Evolutionary conservation across 371 early-diverging fungal genomes (phyloP).

Genomic region (Fennellomyces sp.): DNA sequence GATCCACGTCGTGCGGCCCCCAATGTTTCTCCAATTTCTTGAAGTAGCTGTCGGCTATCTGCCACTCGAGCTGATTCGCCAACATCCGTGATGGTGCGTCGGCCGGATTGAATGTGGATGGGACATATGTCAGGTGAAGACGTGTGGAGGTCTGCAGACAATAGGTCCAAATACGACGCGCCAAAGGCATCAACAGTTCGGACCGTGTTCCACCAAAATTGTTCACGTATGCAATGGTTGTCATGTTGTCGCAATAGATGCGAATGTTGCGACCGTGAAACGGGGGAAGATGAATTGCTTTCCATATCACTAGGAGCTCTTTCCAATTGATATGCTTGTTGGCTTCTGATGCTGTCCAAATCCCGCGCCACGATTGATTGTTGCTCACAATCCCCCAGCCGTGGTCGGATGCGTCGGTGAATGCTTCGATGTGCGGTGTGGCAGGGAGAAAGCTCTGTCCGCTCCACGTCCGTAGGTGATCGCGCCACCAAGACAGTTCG

Average conservation of each 20-base stretch:
- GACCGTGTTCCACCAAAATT: constrained; percentile 31
- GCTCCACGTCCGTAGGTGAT: constrained; percentile 18
- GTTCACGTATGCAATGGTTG: constrained; percentile 30
- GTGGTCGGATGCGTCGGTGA: constrained; percentile 29
- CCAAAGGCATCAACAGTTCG: constrained; percentile 11
- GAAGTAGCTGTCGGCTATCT: neutral
- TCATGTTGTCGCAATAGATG: constrained; percentile 31
- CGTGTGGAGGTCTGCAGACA: constrained; percentile 23
- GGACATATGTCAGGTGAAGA: neutral
- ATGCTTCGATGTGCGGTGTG: constrained; percentile 13
- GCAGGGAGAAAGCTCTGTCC: constrained; percentile 19
- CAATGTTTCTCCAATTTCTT: neutral
- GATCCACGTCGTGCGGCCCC: neutral
- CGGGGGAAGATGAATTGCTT: constrained; percentile 9
- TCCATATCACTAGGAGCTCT: constrained; percentile 14
- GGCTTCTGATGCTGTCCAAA: constrained; percentile 17
- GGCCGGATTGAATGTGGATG: neutral
- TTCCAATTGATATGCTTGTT: constrained; percentile 4
- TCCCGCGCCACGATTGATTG: neutral
- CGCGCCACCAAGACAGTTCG: constrained; percentile 37
- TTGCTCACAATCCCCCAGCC: constrained; percentile 27
- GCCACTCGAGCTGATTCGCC: neutral
- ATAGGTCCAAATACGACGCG: constrained; percentile 16
- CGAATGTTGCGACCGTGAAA: constrained; percentile 4
- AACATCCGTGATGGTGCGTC: neutral